phyloP scores from a whole-genome alignment of 169 alveolate genomes.

The Cytauxzoon felis region DNA sequence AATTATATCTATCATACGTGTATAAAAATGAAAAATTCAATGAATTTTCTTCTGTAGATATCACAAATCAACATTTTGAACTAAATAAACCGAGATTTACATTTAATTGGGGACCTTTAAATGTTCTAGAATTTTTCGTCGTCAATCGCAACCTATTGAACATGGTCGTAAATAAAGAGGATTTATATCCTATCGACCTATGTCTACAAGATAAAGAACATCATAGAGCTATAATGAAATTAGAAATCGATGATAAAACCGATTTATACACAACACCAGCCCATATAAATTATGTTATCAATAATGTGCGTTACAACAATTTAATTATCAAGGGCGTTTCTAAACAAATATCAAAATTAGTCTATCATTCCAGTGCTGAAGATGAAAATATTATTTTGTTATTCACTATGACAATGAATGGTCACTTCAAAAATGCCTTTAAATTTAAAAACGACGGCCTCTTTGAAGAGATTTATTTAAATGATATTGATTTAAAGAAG shows the following conservation, averaged over 20 bases:
- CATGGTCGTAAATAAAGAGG: conserved; percentile 6
- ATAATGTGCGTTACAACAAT: conserved; percentile 21
- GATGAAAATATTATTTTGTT: conserved; percentile 17
- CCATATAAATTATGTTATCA: conserved; percentile 24
- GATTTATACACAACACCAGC: conserved; percentile 47
- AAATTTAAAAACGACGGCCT: conserved; percentile 1
- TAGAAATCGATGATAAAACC: conserved; percentile 33
- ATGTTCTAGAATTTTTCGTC: conserved; percentile 26
- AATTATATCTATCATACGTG: conserved; percentile 8
- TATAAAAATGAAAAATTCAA: background rate
- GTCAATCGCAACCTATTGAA: conserved; percentile 22
- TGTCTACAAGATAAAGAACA: background rate
- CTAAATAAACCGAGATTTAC: conserved; percentile 12
- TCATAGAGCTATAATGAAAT: conserved; percentile 8
- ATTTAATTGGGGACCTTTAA: conserved; percentile 57
- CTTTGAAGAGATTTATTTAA: conserved; percentile 21
- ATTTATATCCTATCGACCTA: conserved; percentile 25
- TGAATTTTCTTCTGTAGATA: conserved; percentile 6
- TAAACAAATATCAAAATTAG: conserved; percentile 47
- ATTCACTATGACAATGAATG: conserved; percentile 20
- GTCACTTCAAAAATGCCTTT: conserved; percentile 20
- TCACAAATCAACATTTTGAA: background rate
- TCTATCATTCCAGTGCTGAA: conserved; percentile 23
- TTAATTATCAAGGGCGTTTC: conserved; percentile 43
- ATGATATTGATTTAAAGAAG: background rate